These are phyloP conservation scores for Papiliotrema nemorosa DNA, from an alignment of 1,284 basidiomycete species.

Conservation along the genomic window DNA sequence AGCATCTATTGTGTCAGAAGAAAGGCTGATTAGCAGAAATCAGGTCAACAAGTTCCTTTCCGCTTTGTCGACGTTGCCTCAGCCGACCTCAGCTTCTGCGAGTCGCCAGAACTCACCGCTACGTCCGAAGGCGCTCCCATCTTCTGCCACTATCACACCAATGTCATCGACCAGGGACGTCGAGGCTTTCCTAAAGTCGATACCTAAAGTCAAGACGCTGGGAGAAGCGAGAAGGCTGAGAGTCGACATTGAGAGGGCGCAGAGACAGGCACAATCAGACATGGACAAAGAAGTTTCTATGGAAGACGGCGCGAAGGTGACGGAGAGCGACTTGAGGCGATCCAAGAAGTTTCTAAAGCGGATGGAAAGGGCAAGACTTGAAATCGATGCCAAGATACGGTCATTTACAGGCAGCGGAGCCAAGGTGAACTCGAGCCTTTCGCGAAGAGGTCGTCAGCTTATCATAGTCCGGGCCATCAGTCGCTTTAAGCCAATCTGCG, in stretches of 20 bases:
- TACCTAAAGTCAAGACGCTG: slow-evolving; percentile 72
- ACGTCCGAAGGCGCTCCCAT: slow-evolving; percentile 2
- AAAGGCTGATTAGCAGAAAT: slow-evolving; percentile 30
- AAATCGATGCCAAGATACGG: slow-evolving; percentile 77
- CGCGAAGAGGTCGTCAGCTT: background rate
- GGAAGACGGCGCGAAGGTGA: slow-evolving; percentile 7
- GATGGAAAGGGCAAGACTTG: slow-evolving; percentile 78
- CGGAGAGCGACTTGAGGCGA: slow-evolving; percentile 11
- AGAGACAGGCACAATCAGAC: slow-evolving; percentile 60
- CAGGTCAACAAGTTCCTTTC: slow-evolving; percentile 55
- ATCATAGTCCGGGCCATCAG: background rate
- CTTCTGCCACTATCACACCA: slow-evolving; percentile 26
- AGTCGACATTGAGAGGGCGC: slow-evolving; percentile 84
- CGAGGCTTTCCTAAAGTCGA: slow-evolving; percentile 81
- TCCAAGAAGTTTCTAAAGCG: slow-evolving; percentile 77
- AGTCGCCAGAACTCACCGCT: background rate
- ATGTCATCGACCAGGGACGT: slow-evolving; percentile 62
- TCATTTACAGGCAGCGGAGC: slow-evolving; percentile 60
- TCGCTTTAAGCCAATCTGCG: no score
- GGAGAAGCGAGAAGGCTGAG: slow-evolving; percentile 84
- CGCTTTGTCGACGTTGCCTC: slow-evolving; percentile 48
- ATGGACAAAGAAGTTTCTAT: background rate
- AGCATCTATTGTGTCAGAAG: slow-evolving; percentile 4
- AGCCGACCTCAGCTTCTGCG: slow-evolving; percentile 7
- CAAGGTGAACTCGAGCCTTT: slow-evolving; percentile 7